A percentile compares a stretch with the other conserved stretches of the same genome.
Conservation (phyloP, 2,329 filamentous ascomycete species). For the Cladosporium cucumerinum region DNA sequence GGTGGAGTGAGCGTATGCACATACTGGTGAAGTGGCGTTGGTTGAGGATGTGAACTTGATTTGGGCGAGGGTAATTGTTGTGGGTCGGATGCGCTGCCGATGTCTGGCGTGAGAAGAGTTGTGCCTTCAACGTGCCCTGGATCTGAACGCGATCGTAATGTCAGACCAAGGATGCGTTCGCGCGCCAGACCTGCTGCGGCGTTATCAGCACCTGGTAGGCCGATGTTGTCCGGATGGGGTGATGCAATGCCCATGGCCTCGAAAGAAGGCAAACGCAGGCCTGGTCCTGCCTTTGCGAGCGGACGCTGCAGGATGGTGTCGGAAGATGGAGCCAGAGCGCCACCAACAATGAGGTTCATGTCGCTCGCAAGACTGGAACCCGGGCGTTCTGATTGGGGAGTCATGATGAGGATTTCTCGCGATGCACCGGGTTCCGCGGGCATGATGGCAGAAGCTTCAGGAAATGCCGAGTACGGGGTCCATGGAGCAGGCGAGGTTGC, state of each 20-base stretch:
- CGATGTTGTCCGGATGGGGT: slow-evolving; percentile 43
- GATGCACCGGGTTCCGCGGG: slow-evolving; percentile 21
- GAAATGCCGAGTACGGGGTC: slow-evolving; percentile 16
- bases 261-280: slow-evolving; percentile 53
- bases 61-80: not conserved
- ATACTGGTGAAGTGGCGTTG: slow-evolving; percentile 30
- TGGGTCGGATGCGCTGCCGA: slow-evolving; percentile 3
- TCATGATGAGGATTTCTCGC: slow-evolving; percentile 18
- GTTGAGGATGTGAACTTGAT: not conserved
- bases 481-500: slow-evolving; percentile 11
- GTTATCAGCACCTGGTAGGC: slow-evolving; percentile 24
- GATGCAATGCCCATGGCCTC: slow-evolving; percentile 50
- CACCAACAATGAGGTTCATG: slow-evolving; percentile 30
- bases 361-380: slow-evolving; percentile 4
- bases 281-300: slow-evolving; percentile 29
- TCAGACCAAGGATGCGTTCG: slow-evolving; percentile 2
- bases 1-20: slow-evolving; percentile 47
- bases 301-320: slow-evolving; percentile 16
- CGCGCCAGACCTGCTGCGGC: slow-evolving; percentile 19
- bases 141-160: not conserved
- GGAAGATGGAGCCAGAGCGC: slow-evolving; percentile 28
- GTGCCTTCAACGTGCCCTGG: slow-evolving; percentile 5
- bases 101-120: slow-evolving; percentile 9
- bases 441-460: slow-evolving; percentile 16
- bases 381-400: slow-evolving; percentile 22